A percentile compares a stretch with the other conserved stretches of the same genome.
Evolutionary conservation across 139 green algal species (phyloP).

Genomic region (Deuterostichococcus epilithicus): DNA sequence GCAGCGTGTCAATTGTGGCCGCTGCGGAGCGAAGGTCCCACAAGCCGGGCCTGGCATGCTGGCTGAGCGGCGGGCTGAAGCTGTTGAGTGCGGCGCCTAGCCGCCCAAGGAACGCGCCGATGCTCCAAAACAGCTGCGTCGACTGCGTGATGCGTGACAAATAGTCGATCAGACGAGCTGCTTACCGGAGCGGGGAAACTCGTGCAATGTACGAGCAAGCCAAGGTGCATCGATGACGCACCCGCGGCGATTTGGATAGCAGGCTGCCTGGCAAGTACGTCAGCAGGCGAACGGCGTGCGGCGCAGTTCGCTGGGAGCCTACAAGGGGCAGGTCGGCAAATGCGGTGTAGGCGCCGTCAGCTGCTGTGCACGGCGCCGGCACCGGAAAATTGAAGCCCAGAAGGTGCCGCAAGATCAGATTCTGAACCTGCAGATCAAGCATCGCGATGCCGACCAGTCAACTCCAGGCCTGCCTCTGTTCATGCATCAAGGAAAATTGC

Average conservation of each 20-base stretch:
- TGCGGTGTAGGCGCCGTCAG: too few relatives aligned
- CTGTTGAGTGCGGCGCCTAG: background rate
- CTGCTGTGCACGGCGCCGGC: too few relatives aligned
- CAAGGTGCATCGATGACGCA: too few relatives aligned
- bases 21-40: background rate
- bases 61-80: background rate
- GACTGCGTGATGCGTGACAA: background rate
- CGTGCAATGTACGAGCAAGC: too few relatives aligned
- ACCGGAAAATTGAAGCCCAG: too few relatives aligned
- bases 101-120: background rate
- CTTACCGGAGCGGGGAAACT: background rate
- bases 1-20: background rate
- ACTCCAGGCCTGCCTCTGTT: too few relatives aligned
- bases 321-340: too few relatives aligned
- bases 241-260: background rate
- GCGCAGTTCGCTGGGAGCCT: background rate
- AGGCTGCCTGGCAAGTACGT: constrained; percentile 7
- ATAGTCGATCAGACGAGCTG: too few relatives aligned
- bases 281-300: constrained; percentile 12
- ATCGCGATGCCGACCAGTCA: too few relatives aligned
- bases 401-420: too few relatives aligned
- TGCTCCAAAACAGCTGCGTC: background rate
- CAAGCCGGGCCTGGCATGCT: background rate
- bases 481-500: too few relatives aligned
- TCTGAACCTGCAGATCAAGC: too few relatives aligned